phyloP scores from a whole-genome alignment of 768 basidiomycete species.

The Sporobolomyces phaffii region DNA sequence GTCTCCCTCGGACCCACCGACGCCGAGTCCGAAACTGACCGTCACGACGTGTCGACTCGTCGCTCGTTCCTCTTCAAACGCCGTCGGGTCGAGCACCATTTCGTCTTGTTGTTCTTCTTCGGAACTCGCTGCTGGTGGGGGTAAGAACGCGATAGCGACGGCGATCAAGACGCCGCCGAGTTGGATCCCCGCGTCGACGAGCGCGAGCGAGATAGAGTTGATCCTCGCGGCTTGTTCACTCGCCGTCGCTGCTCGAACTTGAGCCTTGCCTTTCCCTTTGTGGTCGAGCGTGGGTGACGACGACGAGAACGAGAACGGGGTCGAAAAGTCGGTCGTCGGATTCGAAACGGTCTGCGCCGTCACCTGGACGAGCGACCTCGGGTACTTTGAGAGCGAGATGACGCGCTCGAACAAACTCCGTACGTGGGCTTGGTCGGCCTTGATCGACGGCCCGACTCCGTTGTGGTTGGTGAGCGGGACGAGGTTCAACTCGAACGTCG shows the following conservation, averaged over 20 bases:
- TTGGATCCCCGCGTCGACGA: conserved; percentile 46
- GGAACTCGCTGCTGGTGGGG: background rate
- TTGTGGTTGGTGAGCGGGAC: background rate
- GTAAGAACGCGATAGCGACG: conserved; percentile 25
- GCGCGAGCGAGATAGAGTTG: conserved; percentile 45
- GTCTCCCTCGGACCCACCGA: conserved; percentile 30
- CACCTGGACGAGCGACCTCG: conserved; percentile 48
- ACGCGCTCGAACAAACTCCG: conserved; percentile 25
- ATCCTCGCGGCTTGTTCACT: conserved; percentile 43
- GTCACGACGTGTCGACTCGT: conserved; percentile 30
- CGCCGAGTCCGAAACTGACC: conserved; percentile 33
- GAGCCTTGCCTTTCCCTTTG: no score
- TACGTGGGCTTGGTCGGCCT: no score
- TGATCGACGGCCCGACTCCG: background rate
- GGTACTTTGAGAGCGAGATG: conserved; percentile 46
- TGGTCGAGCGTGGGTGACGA: background rate
- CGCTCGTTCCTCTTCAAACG: conserved; percentile 44
- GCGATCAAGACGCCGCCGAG: conserved; percentile 43
- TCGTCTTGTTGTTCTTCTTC: conserved; percentile 20
- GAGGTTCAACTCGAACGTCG: conserved; percentile 48
- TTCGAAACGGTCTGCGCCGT: conserved; percentile 48
- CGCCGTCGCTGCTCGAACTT: background rate
- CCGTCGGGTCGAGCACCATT: conserved; percentile 45
- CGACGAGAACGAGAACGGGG: conserved; percentile 24
- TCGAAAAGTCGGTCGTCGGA: conserved; percentile 33